Evolutionary conservation across 495 filamentous ascomycete genomes (phyloP), one percentile per base, ranked within the genome.

Genomic region (Penicillium steckii): DNA sequence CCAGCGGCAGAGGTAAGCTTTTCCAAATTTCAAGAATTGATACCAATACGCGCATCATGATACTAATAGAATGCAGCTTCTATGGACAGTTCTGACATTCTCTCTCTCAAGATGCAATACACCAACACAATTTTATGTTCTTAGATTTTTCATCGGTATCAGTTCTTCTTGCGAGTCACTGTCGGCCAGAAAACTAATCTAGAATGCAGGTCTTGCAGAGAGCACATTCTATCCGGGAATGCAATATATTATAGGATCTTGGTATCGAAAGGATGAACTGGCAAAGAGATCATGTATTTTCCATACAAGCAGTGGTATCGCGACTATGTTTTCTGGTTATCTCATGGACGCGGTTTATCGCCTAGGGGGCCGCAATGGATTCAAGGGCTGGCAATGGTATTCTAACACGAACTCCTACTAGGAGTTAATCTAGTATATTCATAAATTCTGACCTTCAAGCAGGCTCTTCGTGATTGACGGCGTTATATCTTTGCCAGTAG

Each of bases 231-330:
- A 76, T 38, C 73, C 71, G 5, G 73, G 73, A 9, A 74, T 75
- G 67, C 67, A 77, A 44, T 74, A 74, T 35, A 72, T 76, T 29
- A 70, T 78, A 40, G 70, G 72, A 6, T 72, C 69, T 4, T 77
- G 74, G 74, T 79, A 84, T 66, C 61, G 80, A 58, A 67, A 79
- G 71, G 66, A 79, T 68, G 65, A 84, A 64, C 50, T 85, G 50
- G 73, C 80, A 46, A 72, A 83, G 53, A 69, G 84, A 13, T 79
- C 79, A n/a, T 84, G 80, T 47, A 84, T 87, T 26, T 85, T 86
- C 62, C 80, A 84, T 33, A 77, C 78, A 0, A 77, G 69, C 46
- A 73, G 80, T 24, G 71, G 74, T 15, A 72, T 84, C 44, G 76
- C 76, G 41, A 60, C 66, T 35, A 82, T 85, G 78, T 79, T 85